Evolutionary conservation across 1,284 basidiomycete species (phyloP).

Genomic region (Cryptococcus sp.): DNA sequence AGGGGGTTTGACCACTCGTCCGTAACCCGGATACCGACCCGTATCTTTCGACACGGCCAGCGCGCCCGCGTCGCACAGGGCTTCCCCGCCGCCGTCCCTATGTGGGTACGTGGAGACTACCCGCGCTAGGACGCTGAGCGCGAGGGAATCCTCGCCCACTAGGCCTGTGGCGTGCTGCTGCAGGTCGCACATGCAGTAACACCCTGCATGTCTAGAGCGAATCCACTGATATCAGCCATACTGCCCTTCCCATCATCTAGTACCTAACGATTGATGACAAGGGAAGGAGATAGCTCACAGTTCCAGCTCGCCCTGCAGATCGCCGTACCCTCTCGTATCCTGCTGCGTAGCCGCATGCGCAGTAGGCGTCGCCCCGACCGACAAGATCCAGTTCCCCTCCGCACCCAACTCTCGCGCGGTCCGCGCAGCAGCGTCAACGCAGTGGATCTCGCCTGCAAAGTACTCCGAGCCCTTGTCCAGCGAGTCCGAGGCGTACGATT

Average conservation of each 20-base stretch:
- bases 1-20: slow-evolving; percentile 60
- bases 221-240: too few relatives aligned
- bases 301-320: slow-evolving; percentile 43
- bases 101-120: slow-evolving; percentile 76
- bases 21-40: slow-evolving; percentile 70
- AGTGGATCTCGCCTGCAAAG: slow-evolving; percentile 70
- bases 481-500: slow-evolving; percentile 72
- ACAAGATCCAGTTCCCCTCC: slow-evolving; percentile 64
- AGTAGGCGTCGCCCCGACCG: slow-evolving; percentile 83
- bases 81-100: slow-evolving; percentile 51
- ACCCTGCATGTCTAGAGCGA: slow-evolving; percentile 61
- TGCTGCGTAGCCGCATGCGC: slow-evolving; percentile 55
- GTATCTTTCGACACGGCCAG: slow-evolving; percentile 83
- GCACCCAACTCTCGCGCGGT: slow-evolving; percentile 57
- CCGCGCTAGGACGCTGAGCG: slow-evolving; percentile 69
- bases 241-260: too few relatives aligned
- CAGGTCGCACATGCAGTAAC: slow-evolving; percentile 80
- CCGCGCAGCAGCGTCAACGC: slow-evolving; percentile 67
- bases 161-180: slow-evolving; percentile 77
- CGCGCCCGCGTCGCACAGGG: slow-evolving; percentile 75
- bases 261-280: background rate
- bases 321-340: slow-evolving; percentile 1
- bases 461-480: slow-evolving; percentile 65
- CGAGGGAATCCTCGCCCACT: slow-evolving; percentile 62
- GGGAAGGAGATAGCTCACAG: slow-evolving; percentile 24